These are phyloP conservation scores for Boletus tomentosulus DNA, from an alignment of 768 basidiomycete genomes.

Conservation along the genomic window DNA sequence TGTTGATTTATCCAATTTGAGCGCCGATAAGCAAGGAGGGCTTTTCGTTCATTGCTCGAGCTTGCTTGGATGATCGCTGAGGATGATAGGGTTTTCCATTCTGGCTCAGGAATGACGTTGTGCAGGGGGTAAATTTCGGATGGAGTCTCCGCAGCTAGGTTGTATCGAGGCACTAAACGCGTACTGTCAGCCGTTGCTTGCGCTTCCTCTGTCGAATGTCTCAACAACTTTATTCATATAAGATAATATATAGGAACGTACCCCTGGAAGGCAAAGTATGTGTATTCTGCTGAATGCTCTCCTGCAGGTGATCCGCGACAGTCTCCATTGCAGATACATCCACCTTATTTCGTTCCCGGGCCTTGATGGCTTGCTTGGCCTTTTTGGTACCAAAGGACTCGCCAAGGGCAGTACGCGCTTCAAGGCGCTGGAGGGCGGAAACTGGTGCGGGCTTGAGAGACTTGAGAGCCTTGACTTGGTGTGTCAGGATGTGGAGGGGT, in stretches of 20 bases:
- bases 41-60: constrained; percentile 44
- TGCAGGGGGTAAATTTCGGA: constrained; percentile 73
- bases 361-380: constrained; percentile 79
- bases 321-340: constrained; percentile 86
- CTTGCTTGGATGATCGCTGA: constrained; percentile 50
- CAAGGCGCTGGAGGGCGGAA: constrained; percentile 47
- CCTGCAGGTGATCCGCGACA: constrained; percentile 77
- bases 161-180: constrained; percentile 74
- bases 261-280: constrained; percentile 66
- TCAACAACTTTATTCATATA: not conserved
- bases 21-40: constrained; percentile 56
- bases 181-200: constrained; percentile 58
- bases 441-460: constrained; percentile 48
- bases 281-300: constrained; percentile 73
- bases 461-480: constrained; percentile 83
- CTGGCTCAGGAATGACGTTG: constrained; percentile 73
- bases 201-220: constrained; percentile 51
- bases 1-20: constrained; percentile 74
- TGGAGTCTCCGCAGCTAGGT: constrained; percentile 60
- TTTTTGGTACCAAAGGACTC: constrained; percentile 95
- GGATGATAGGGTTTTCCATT: constrained; percentile 69
- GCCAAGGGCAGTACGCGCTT: constrained; percentile 75
- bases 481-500: constrained; percentile 64
- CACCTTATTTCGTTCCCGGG: constrained; percentile 84
- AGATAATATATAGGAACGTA: constrained; percentile 33